These are phyloP conservation scores for Acrodontium crateriforme DNA, from an alignment of 2,329 filamentous ascomycete genomes.

Conservation along the genomic window DNA sequence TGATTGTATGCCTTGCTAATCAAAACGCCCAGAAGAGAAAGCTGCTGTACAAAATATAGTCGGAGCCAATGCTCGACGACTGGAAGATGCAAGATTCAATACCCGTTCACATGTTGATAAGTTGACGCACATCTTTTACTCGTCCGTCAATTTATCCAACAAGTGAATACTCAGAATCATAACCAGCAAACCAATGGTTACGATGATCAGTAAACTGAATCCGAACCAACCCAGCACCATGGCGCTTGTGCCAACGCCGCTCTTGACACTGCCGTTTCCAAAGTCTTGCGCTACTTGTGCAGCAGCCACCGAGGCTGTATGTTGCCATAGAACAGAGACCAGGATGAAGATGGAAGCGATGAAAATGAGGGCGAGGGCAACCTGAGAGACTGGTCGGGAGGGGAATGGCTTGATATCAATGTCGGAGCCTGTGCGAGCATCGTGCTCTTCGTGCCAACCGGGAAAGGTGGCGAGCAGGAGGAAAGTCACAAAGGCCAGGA, in stretches of 20 bases:
- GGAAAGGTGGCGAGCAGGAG: slow-evolving; percentile 92
- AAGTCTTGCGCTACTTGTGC: slow-evolving; percentile 87
- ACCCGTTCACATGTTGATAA: too few relatives aligned
- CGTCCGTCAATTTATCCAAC: slow-evolving; percentile 46
- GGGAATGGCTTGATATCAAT: slow-evolving; percentile 91
- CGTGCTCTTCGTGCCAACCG: slow-evolving; percentile 87
- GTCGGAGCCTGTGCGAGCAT: slow-evolving; percentile 61
- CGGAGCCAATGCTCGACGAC: too few relatives aligned
- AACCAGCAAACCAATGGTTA: slow-evolving; percentile 85
- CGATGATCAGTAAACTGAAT: slow-evolving; percentile 82
- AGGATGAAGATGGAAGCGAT: slow-evolving; percentile 51
- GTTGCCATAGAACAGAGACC: slow-evolving; percentile 67
- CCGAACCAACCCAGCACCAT: slow-evolving; percentile 99
- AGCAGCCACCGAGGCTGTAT: slow-evolving; percentile 91
- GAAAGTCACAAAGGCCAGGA: slow-evolving; percentile 93
- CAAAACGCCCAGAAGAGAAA: too few relatives aligned
- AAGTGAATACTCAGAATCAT: slow-evolving; percentile 93
- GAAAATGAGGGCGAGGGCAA: slow-evolving; percentile 85
- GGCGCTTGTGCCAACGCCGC: slow-evolving; percentile 80
- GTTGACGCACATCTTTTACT: too few relatives aligned
- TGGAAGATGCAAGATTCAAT: too few relatives aligned
- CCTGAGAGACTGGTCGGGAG: slow-evolving; percentile 78
- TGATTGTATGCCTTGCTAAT: too few relatives aligned
- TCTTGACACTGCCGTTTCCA: slow-evolving; percentile 75
- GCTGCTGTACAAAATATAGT: too few relatives aligned